Conservation (phyloP, 129 eudicot species). For the Lactuca sativa region DNA sequence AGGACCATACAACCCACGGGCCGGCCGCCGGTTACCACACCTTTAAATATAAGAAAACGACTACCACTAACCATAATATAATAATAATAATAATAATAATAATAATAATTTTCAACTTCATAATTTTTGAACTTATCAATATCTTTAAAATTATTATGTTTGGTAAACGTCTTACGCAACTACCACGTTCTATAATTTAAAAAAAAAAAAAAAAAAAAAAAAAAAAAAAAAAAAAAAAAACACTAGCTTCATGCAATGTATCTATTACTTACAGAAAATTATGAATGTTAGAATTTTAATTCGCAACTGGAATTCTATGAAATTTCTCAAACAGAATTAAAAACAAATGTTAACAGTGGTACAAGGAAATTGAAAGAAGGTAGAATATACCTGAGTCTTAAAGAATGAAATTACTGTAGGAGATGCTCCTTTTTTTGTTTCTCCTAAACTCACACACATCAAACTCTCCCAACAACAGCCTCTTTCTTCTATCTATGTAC, state of each 20-base stretch:
- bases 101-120: neutral
- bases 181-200: neutral
- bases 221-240: too few relatives aligned
- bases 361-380: conserved; percentile 14
- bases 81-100: too few relatives aligned
- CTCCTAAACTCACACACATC: conserved; percentile 26
- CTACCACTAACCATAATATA: neutral
- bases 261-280: too few relatives aligned
- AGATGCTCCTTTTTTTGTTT: conserved; percentile 5
- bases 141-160: neutral
- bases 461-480: conserved; percentile 33
- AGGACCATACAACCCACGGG: conserved; percentile 30
- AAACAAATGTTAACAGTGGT: conserved; percentile 18
- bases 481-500: conserved; percentile 36
- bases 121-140: too few relatives aligned
- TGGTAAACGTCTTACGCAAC: neutral
- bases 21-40: conserved; percentile 33
- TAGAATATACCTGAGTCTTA: conserved; percentile 10
- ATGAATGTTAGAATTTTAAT: neutral
- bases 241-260: neutral
- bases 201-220: too few relatives aligned
- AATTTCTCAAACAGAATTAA: conserved; percentile 10
- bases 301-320: neutral
- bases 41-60: neutral
- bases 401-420: conserved; percentile 25